phyloP scores from a whole-genome alignment of 345 rosid species.

The Sisymbrium altissimum region DNA sequence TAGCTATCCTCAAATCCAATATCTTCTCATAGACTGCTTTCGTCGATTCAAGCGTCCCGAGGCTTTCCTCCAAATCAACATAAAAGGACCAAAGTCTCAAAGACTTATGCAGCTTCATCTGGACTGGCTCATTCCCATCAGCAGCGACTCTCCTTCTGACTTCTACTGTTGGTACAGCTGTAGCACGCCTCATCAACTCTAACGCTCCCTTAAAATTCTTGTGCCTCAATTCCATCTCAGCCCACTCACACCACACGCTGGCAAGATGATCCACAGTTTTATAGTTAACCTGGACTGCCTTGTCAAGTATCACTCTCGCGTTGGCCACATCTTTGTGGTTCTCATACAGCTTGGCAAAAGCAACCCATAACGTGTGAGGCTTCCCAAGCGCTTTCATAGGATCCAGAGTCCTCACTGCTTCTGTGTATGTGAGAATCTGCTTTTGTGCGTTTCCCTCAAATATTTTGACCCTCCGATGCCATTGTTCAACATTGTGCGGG shows the following conservation, averaged over 20 bases:
- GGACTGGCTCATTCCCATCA: conserved; percentile 90
- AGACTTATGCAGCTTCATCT: conserved; percentile 87
- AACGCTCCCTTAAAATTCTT: conserved; percentile 81
- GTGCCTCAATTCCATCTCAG: conserved; percentile 92
- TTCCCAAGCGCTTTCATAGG: conserved; percentile 98
- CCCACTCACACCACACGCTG: conserved; percentile 96
- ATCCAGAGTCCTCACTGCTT: conserved; percentile 94
- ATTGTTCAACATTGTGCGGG: conserved; percentile 98
- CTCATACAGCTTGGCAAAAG: conserved; percentile 90
- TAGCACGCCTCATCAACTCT: conserved; percentile 89
- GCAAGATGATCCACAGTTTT: conserved; percentile 90
- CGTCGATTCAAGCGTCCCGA: conserved; percentile 88
- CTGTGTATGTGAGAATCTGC: conserved; percentile 91
- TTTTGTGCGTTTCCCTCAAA: conserved; percentile 85
- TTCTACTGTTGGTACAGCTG: conserved; percentile 96
- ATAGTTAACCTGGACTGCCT: conserved; percentile 94
- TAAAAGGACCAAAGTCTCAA: conserved; percentile 91
- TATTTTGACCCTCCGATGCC: conserved; percentile 92
- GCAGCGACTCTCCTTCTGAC: conserved; percentile 92
- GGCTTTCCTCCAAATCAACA: conserved; percentile 93
- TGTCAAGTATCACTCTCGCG: conserved; percentile 89
- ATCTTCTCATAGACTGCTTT: conserved; percentile 90
- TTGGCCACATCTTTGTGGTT: conserved; percentile 72
- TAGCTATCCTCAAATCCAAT: conserved; percentile 89
- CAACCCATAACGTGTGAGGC: conserved; percentile 94